Evolutionary conservation across 495 filamentous ascomycete genomes (phyloP), one percentile per base, ranked within the genome.

Genomic region (Penicillium flavigenum): DNA sequence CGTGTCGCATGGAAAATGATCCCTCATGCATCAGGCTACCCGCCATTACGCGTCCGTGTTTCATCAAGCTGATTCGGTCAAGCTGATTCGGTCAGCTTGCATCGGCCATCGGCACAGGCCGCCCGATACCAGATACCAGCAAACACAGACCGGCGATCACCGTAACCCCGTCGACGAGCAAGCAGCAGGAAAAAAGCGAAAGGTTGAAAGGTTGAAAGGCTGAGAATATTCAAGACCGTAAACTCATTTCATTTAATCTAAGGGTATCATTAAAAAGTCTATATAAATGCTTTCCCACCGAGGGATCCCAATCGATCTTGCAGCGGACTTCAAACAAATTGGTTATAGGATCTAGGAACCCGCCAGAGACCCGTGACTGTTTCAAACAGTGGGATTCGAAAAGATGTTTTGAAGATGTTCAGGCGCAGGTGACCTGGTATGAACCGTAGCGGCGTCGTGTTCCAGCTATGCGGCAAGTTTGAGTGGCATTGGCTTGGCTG

Each of bases 371-470:
- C 26, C 14, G 24, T 16, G 5, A 26, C 14, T 46, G 17, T 19
- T 27, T 24, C 20, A 56, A 27, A 57, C 54, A 57, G 24, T 20
- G 8, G 19, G 6, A 10, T 17, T 17, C 16, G 38, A 20, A 31
- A 26, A 27, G 11, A 36, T 16, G 17, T 19, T 19, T 32, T 26
- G 7, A 20, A 36, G 10, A 22, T 53, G 1, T 48, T 51, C n/a
- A 51, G 47, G 54, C 47, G 45, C 66, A 69, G n/a, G 64, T 63
- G n/a, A 69, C 66, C 44, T 58, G 66, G 26, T 69, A 69, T 12
- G 66, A 69, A 8, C 64, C 66, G 29, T 56, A 64, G 10, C 60
- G 61, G 5, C 58, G 57, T 6, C 46, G 32, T 16, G 49, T 29
- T 7, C 22, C 49, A 4, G 64, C 54, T 9, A 59, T 47, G 31